Evolutionary conservation across 805 yeast genomes (phyloP).

Genomic region (Candida maesae): DNA sequence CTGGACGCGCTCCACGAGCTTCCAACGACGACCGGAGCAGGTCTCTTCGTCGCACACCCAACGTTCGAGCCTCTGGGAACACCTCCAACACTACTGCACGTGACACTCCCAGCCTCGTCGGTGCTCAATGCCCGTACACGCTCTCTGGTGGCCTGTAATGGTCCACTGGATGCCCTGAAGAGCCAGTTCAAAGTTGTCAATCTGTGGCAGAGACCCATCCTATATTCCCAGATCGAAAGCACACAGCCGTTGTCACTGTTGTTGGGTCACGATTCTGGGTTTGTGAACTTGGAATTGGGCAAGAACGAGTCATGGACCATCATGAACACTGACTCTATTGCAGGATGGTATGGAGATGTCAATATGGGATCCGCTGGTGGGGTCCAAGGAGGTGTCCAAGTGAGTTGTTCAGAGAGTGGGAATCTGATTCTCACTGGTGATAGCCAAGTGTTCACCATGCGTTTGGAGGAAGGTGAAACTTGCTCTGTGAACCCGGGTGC

Average conservation of each 20-base stretch:
- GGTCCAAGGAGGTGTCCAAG: constrained; percentile 2
- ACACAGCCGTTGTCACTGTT: constrained; percentile 18
- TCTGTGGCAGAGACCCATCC: constrained; percentile 13
- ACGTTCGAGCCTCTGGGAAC: constrained; percentile 28
- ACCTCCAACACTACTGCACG: constrained; percentile 26
- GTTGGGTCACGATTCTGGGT: constrained; percentile 10
- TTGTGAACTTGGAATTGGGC: constrained; percentile 15
- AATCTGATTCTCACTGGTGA: constrained; percentile 29
- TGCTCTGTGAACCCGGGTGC: constrained; percentile 21
- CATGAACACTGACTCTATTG: constrained; percentile 11
- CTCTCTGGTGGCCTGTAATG: constrained; percentile 23
- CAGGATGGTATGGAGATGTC: constrained; percentile 23
- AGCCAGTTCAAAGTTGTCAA: constrained; percentile 8
- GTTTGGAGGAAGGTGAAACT: constrained; percentile 22
- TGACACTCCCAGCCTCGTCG: constrained; percentile 24
- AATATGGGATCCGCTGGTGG: background rate
- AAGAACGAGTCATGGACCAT: constrained; percentile 16
- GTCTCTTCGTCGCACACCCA: constrained; percentile 30
- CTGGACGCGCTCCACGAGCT: constrained; percentile 6
- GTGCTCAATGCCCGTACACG: constrained; percentile 23
- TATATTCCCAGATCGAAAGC: constrained; percentile 17
- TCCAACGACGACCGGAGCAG: constrained; percentile 26
- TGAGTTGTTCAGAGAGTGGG: constrained; percentile 22
- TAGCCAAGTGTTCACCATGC: constrained; percentile 28
- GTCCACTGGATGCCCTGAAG: constrained; percentile 7